Conservation (phyloP, 2,329 filamentous ascomycete genomes). For the Myotisia sp. region DNA sequence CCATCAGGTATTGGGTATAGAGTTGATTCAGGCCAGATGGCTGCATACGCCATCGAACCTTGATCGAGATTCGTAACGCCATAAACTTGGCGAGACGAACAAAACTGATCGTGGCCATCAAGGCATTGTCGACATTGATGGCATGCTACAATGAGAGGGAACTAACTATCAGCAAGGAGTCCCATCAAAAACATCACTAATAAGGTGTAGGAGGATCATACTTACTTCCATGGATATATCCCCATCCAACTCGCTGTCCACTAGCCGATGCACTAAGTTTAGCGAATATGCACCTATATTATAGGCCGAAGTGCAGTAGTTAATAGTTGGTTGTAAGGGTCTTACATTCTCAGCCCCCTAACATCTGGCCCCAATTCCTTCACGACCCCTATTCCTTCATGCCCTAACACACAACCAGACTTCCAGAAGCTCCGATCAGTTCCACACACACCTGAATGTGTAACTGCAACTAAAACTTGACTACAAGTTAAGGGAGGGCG, state of each 20-base stretch:
- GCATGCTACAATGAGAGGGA: conserved; percentile 3
- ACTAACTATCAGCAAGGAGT: background rate
- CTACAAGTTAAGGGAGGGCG: conserved; percentile 3
- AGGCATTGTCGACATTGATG: conserved; percentile 23
- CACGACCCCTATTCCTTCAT: conserved; percentile 27
- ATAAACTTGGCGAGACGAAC: conserved; percentile 25
- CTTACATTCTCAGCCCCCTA: conserved; percentile 20
- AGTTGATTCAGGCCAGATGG: conserved; percentile 28
- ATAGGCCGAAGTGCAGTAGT: no score
- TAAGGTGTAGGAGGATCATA: background rate
- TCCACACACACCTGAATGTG: conserved; percentile 53
- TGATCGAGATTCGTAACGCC: conserved; percentile 22
- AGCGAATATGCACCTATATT: no score
- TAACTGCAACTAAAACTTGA: conserved; percentile 48
- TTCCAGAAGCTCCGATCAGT: conserved; percentile 31
- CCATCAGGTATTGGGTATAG: conserved; percentile 31
- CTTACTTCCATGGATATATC: conserved; percentile 22
- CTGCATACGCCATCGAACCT: conserved; percentile 25
- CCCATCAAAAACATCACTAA: background rate
- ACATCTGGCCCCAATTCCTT: conserved; percentile 20
- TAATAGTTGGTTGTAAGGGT: background rate
- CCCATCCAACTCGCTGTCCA: conserved; percentile 32
- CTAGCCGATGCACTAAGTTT: background rate
- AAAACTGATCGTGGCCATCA: conserved; percentile 12
- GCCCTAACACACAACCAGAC: conserved; percentile 20